Evolutionary conservation across 805 yeast genomes (phyloP), one percentile per base, ranked within the genome.

Genomic region (Cyberlindnera xishuangbannaensis): DNA sequence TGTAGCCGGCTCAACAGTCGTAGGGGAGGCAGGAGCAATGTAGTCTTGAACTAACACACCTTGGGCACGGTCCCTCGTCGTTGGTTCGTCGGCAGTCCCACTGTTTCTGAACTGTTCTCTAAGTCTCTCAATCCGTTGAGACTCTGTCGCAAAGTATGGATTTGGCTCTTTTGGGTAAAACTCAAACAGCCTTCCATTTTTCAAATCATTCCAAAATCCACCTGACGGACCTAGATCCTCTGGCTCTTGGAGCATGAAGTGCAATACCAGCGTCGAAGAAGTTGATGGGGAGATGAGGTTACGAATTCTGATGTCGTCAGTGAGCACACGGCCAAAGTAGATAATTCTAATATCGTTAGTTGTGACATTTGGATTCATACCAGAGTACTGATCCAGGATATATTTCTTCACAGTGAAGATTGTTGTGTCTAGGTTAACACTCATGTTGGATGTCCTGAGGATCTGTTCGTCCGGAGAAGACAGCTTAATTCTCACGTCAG

Each of bases 111-210:
- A 30, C 15, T 46, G 49, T 23, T 42, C 40, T 37, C 52, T 46
- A 18, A 50, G 22, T 27, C 53, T 34, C 20, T 44, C 39, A 34
- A 43, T 47, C 36, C 55, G 43, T 33, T 46, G 48, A 8, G 42
- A 43, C 29, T 53, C 55, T 7, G 37, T 41, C 17, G 44, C 43
- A 27, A 43, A 53, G 25, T 44, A 29, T 18, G 55, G 56, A 34
- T 52, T 51, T 22, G 58, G 55, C 23, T 47, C 52, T 34, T 50
- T 46, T 23, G 61, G 59, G 17, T 53, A 39, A 28, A 50, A 55
- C 14, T 55, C 61, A 43, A 56, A 54, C 4, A 50, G 31, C 7
- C 36, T 39, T 1, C 57, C 59, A 18, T 36, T 43, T 28, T 30
- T 47, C 19, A 55, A 18, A 28, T 53, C 58, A 22, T 30, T 43